Conservation (phyloP, 208 protist species). For the Strigomonas culicis region DNA sequence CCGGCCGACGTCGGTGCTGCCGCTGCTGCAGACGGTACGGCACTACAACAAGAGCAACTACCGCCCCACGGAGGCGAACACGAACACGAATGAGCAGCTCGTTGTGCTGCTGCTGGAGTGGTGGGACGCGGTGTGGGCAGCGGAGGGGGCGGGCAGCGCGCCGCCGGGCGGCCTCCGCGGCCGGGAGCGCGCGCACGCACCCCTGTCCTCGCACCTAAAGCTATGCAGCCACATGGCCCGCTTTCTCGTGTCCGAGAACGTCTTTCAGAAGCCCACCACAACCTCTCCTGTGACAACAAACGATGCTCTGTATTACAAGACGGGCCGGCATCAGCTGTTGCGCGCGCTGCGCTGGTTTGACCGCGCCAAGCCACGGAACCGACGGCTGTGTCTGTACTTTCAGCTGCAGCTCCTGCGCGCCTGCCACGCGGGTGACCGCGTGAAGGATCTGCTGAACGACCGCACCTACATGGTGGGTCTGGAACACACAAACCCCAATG, state of each 20-base stretch:
- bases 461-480: too few relatives aligned
- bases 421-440: too few relatives aligned
- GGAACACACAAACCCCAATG: too few relatives aligned
- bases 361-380: constrained; percentile 16
- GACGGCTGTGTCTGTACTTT: constrained; percentile 39
- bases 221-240: constrained; percentile 61
- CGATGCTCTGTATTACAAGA: constrained; percentile 4
- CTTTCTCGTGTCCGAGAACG: constrained; percentile 22
- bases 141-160: too few relatives aligned
- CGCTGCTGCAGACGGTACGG: constrained; percentile 23
- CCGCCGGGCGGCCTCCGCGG: too few relatives aligned
- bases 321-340: not conserved
- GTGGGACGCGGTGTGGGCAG: constrained; percentile 16
- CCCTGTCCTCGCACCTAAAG: constrained; percentile 37
- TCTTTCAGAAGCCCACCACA: not conserved
- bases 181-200: constrained; percentile 2
- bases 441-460: too few relatives aligned
- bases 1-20: constrained; percentile 13
- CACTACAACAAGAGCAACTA: too few relatives aligned
- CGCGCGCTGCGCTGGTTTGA: constrained; percentile 27
- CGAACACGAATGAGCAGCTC: too few relatives aligned
- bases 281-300: not conserved
- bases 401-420: constrained; percentile 32
- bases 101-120: constrained; percentile 10
- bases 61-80: too few relatives aligned